These are phyloP conservation scores for Elsinoe arachidis DNA, from an alignment of 2,329 filamentous ascomycete species.

Conservation along the genomic window DNA sequence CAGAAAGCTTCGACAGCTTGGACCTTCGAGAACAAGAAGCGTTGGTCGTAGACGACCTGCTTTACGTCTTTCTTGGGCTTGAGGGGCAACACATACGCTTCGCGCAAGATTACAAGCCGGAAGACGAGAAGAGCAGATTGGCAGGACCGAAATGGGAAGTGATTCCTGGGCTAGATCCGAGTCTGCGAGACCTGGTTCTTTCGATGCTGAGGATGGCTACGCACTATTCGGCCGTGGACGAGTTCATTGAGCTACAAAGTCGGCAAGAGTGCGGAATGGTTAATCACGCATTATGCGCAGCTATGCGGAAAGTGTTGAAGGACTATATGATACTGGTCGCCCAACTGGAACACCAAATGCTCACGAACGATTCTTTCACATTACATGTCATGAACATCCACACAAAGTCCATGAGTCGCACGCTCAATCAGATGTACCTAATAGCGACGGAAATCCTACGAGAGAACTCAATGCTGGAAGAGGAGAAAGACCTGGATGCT, in stretches of 20 bases:
- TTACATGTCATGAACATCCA: conserved; percentile 89
- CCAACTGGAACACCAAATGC: conserved; percentile 84
- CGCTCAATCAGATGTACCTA: conserved; percentile 82
- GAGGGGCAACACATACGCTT: conserved; percentile 97
- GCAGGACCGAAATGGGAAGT: conserved; percentile 75
- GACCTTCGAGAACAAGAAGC: conserved; percentile 76
- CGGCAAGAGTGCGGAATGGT: conserved; percentile 87
- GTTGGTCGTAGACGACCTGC: conserved; percentile 76
- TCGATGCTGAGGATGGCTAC: conserved; percentile 93
- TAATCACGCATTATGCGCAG: conserved; percentile 92
- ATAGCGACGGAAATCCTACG: conserved; percentile 81
- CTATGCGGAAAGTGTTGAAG: conserved; percentile 80
- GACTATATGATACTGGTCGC: conserved; percentile 90
- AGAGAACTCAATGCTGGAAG: conserved; percentile 78
- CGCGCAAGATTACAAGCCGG: conserved; percentile 69
- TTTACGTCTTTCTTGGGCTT: conserved; percentile 96
- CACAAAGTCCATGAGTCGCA: conserved; percentile 80
- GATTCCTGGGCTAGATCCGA: conserved; percentile 77
- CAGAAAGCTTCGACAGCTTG: conserved; percentile 59
- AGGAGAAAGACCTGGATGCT: conserved; percentile 57
- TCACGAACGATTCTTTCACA: conserved; percentile 83
- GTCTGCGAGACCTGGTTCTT: conserved; percentile 73
- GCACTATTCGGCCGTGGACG: conserved; percentile 82
- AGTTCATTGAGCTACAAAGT: conserved; percentile 91
- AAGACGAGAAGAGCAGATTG: conserved; percentile 77